Percentiles rank a stretch among this genome's conserved stretches.
Evolutionary conservation across 1,139 yeast genomes (phyloP).

Genomic region (Taphrina flavorubra): DNA sequence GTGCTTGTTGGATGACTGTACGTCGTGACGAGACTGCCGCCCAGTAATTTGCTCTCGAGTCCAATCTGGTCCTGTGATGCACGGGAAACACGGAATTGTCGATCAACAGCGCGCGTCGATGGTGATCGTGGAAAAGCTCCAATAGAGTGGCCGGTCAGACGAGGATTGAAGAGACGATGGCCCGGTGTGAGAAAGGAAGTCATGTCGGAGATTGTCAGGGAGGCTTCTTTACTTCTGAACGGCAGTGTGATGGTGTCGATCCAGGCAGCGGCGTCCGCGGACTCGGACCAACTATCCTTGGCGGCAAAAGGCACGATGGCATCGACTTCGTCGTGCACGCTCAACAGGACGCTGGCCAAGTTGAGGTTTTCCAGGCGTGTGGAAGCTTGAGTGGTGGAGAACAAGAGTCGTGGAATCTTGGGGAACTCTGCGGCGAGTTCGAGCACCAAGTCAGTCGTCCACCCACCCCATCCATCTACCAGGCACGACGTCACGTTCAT

Average conservation of each 20-base stretch:
- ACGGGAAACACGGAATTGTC: slow-evolving; percentile 13
- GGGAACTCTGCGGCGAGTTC: slow-evolving; percentile 68
- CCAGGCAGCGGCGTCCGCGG: slow-evolving; percentile 37
- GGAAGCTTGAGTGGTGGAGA: slow-evolving; percentile 11
- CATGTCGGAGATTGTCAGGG: slow-evolving; percentile 30
- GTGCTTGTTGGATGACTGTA: slow-evolving; percentile 5
- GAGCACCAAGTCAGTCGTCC: slow-evolving; percentile 60
- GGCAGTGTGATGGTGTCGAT: slow-evolving; percentile 41
- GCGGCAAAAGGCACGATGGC: slow-evolving; percentile 14
- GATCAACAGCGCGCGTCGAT: background rate
- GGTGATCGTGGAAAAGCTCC: background rate
- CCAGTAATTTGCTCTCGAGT: slow-evolving; percentile 9
- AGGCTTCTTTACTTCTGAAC: slow-evolving; percentile 14
- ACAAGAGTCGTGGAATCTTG: slow-evolving; percentile 23
- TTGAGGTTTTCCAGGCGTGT: slow-evolving; percentile 8
- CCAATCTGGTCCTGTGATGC: background rate
- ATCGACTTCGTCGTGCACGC: slow-evolving; percentile 23
- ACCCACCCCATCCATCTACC: slow-evolving; percentile 87
- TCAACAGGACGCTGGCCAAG: slow-evolving; percentile 14
- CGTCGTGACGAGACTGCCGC: slow-evolving; percentile 20
- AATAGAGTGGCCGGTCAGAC: background rate
- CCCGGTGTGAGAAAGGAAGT: slow-evolving; percentile 30
- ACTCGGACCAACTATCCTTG: slow-evolving; percentile 21
- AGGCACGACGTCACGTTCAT: slow-evolving; percentile 69
- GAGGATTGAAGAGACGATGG: slow-evolving; percentile 19